Conservation (phyloP, 768 basidiomycete genomes). For the Russula griseocarnosa region DNA sequence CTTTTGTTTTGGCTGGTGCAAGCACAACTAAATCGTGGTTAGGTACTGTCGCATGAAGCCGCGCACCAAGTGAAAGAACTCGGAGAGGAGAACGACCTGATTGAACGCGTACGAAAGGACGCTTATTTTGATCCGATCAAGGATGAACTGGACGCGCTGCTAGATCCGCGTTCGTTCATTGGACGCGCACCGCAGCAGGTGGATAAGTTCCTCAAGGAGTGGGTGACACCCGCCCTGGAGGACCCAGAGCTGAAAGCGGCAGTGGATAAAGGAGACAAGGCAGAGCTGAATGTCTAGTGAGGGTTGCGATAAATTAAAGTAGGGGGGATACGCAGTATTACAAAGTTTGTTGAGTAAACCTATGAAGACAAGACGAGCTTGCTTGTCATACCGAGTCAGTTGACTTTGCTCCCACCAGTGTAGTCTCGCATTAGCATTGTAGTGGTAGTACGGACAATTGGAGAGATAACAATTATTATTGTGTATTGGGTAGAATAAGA, state of each 20-base stretch:
- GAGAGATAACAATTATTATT: too few species aligned
- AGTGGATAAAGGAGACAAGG: slow-evolving; percentile 48
- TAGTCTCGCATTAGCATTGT: too few species aligned
- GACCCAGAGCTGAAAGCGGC: slow-evolving; percentile 52
- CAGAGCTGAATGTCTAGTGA: slow-evolving; percentile 57
- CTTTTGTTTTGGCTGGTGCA: slow-evolving; percentile 16
- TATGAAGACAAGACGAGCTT: too few species aligned
- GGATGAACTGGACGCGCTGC: slow-evolving; percentile 65
- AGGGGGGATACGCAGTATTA: too few species aligned
- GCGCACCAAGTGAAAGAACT: slow-evolving; percentile 91
- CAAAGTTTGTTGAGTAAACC: too few species aligned
- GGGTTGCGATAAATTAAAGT: too few species aligned
- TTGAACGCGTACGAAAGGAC: slow-evolving; percentile 76
- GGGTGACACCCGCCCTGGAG: slow-evolving; percentile 81
- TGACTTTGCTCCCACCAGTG: too few species aligned
- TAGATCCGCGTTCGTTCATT: slow-evolving; percentile 86
- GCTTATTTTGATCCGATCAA: slow-evolving; percentile 90
- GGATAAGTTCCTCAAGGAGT: slow-evolving; percentile 78
- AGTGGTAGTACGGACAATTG: too few species aligned
- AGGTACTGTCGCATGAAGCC: slow-evolving; percentile 93
- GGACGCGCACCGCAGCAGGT: slow-evolving; percentile 96
- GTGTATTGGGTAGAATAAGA: too few species aligned
- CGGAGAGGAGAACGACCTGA: slow-evolving; percentile 92
- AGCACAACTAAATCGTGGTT: neutral
- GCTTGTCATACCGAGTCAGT: too few species aligned